phyloP scores from a whole-genome alignment of 2,329 filamentous ascomycete species.

The Graphilbum fragrans region DNA sequence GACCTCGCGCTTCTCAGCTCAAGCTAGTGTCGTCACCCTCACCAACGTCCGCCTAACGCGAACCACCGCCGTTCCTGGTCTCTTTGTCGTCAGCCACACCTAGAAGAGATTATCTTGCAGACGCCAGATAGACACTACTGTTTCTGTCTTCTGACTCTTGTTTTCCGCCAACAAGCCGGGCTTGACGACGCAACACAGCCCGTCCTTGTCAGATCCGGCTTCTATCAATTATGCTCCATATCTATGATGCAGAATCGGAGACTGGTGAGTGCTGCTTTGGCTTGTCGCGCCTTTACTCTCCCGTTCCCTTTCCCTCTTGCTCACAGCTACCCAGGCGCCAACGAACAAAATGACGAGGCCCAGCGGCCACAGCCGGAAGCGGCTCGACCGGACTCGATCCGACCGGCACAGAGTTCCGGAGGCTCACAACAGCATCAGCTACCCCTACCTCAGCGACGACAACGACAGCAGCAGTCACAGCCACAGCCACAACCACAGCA shows the following conservation, averaged over 20 bases:
- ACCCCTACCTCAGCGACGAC: neutral
- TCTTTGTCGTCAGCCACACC: too few species aligned
- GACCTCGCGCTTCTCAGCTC: too few species aligned
- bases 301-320: neutral
- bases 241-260: slow-evolving; percentile 28
- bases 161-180: neutral
- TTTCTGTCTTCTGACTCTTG: neutral
- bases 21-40: too few species aligned
- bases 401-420: too few species aligned
- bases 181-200: too few species aligned
- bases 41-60: too few species aligned
- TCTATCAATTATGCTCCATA: slow-evolving; percentile 30
- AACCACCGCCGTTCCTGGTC: too few species aligned
- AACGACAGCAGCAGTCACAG: slow-evolving; percentile 10
- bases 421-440: slow-evolving; percentile 13
- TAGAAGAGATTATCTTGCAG: too few species aligned
- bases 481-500: slow-evolving; percentile 18
- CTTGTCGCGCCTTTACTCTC: neutral
- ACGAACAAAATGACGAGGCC: slow-evolving; percentile 21
- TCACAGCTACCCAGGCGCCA: slow-evolving; percentile 22
- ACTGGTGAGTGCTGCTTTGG: slow-evolving; percentile 20
- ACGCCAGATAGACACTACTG: neutral
- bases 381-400: too few species aligned
- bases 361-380: too few species aligned
- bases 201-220: neutral